phyloP scores from a whole-genome alignment of 495 filamentous ascomycete genomes.

The Penicillium roqueforti region DNA sequence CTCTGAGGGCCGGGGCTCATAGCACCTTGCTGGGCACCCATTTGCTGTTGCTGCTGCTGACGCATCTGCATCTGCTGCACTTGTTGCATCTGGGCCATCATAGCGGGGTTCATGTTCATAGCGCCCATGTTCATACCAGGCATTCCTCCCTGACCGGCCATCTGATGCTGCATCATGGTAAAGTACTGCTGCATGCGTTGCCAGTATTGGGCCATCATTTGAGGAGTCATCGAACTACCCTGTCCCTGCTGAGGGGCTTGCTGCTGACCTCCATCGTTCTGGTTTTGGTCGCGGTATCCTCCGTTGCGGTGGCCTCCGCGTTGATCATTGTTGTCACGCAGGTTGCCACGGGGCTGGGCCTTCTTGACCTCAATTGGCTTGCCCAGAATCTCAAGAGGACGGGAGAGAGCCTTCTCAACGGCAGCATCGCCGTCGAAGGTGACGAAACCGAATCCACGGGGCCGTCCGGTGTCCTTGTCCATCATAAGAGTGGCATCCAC shows the following conservation, averaged over 20 bases:
- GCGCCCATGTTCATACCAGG: conserved; percentile 59
- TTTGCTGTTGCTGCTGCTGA: conserved; percentile 30
- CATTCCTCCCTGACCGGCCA: conserved; percentile 48
- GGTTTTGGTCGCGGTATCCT: conserved; percentile 54
- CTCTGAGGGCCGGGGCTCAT: conserved; percentile 49
- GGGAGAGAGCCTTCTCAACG: conserved; percentile 81
- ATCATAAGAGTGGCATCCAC: conserved; percentile 99
- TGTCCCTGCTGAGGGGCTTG: conserved; percentile 45
- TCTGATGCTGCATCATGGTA: conserved; percentile 82
- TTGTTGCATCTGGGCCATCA: conserved; percentile 77
- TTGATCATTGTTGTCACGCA: conserved; percentile 80
- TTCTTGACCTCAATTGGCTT: conserved; percentile 99
- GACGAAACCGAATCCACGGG: conserved; percentile 96
- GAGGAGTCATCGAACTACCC: conserved; percentile 72
- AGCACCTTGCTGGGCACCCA: conserved; percentile 45
- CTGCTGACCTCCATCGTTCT: conserved; percentile 46
- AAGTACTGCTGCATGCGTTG: conserved; percentile 97
- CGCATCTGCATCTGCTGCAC: conserved; percentile 61
- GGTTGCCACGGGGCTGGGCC: conserved; percentile 90
- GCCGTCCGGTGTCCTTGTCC: conserved; percentile 96
- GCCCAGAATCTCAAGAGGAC: conserved; percentile 83
- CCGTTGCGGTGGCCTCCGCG: conserved; percentile 47
- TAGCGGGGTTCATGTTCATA: conserved; percentile 79
- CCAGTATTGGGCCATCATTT: conserved; percentile 97
- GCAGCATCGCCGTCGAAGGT: conserved; percentile 96